These are phyloP conservation scores for Raphanus hybrid DNA, from an alignment of 441 rosid species.

Conservation along the genomic window DNA sequence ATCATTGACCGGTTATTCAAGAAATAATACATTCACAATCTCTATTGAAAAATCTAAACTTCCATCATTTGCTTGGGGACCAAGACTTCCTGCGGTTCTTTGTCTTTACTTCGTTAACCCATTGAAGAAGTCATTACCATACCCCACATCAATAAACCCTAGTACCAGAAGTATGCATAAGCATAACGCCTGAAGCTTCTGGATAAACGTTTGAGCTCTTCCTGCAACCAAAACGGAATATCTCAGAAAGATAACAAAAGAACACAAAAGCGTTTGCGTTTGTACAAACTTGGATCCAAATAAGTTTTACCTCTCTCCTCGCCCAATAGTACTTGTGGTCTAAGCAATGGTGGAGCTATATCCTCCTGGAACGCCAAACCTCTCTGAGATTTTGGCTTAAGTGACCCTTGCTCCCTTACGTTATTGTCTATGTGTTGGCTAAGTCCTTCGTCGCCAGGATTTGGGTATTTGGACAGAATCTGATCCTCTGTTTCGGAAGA, in stretches of 20 bases:
- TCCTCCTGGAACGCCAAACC: conserved; percentile 43
- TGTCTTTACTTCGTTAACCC: conserved; percentile 59
- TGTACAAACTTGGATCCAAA: conserved; percentile 16
- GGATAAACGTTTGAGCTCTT: conserved; percentile 42
- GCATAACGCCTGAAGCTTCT: conserved; percentile 51
- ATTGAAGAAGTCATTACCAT: conserved; percentile 67
- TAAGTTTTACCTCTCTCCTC: conserved; percentile 52
- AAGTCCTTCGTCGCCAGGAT: conserved; percentile 27
- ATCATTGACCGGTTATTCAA: neutral
- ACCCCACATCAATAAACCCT: conserved; percentile 65
- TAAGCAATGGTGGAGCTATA: conserved; percentile 29
- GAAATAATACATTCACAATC: neutral
- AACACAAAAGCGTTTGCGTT: conserved; percentile 27
- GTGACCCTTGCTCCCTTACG: conserved; percentile 35
- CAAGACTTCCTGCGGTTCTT: neutral
- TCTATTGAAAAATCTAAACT: conserved; percentile 20
- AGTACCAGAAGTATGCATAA: conserved; percentile 59
- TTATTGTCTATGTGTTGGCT: conserved; percentile 40
- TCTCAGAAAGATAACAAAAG: conserved; percentile 16
- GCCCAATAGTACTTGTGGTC: conserved; percentile 37
- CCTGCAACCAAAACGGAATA: conserved; percentile 50
- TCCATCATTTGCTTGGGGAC: conserved; percentile 4
- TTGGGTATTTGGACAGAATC: conserved; percentile 29
- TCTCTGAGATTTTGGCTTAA: conserved; percentile 46
- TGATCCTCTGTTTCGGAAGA: conserved; percentile 39